phyloP scores from a whole-genome alignment of 306 rosid species.

The Arachis hypogaea region DNA sequence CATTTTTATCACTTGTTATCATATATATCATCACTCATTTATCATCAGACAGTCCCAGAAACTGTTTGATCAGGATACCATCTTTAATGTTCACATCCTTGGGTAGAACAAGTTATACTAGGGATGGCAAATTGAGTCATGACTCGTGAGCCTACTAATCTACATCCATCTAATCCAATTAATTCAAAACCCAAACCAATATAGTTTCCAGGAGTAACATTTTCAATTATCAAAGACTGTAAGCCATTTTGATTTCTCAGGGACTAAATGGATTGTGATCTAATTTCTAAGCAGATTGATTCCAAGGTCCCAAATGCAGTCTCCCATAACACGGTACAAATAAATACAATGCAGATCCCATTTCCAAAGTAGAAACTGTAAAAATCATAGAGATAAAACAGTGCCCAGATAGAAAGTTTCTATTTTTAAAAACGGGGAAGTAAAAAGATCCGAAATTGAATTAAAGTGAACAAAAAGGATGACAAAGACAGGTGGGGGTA shows the following conservation, averaged over 20 bases:
- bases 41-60: neutral
- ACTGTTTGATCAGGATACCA: neutral
- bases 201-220: too few species aligned
- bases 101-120: neutral
- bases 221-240: neutral
- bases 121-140: neutral
- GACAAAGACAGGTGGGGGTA: neutral
- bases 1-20: neutral
- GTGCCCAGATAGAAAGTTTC: neutral
- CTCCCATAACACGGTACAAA: neutral
- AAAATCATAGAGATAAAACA: slow-evolving; percentile 1
- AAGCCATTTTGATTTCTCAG: neutral
- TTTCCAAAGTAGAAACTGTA: neutral
- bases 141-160: neutral
- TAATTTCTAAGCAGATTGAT: too few species aligned
- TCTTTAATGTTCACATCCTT: neutral
- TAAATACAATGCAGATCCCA: slow-evolving; percentile 25
- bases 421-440: slow-evolving; percentile 10
- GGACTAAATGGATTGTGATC: neutral
- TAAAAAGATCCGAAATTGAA: neutral
- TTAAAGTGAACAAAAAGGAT: neutral
- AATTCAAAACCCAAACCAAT: neutral
- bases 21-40: neutral
- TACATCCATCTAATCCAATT: neutral
- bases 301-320: neutral